Evolutionary conservation across 116 monocot species (phyloP), one percentile per base, ranked within the genome.

Genomic region (Zostera marina): DNA sequence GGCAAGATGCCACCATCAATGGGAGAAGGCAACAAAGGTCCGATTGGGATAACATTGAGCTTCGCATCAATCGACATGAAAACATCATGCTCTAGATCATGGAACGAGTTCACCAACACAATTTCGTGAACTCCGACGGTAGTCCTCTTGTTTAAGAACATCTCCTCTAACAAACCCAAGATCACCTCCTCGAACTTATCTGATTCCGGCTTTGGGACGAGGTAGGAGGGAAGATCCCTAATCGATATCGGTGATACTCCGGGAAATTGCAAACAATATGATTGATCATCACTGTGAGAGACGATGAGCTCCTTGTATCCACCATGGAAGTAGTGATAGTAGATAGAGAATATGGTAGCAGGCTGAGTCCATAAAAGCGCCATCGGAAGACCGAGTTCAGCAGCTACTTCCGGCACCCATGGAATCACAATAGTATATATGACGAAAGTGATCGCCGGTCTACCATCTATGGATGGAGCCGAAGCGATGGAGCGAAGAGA

Each of bases 71-170:
- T 41, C 22, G 39, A 46, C 3, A 71, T 11, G 10, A 26, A 46
- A 26, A 62, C 47, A 9, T 42, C 62, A 9, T 44, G 38, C 52
- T 88, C 88, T 53, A 83, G 56, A 0, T 83, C 68, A 56, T n/a
- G n/a, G n/a, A 80, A 83, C 2, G 80, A 71, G 73, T 88, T 83
- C 21, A 83, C 61, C 42, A 88, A 73, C 39, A 88, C 72, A 10
- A 8, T 60, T 26, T n/a, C n/a, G n/a, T n/a, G n/a, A n/a, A n/a
- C n/a, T n/a, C n/a, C n/a, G 12, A 13, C 32, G 0, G 3, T 11
- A 3, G 8, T 45, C n/a, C n/a, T n/a, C n/a, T n/a, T 45, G 14
- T 11, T 16, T 14, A 38, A 41, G 38, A 73, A 67, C 44, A 45
- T 19, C 5, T 78, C 72, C 16, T 43, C 16, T 52, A 76, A 69